Conservation (phyloP, 2,329 filamentous ascomycete species). For the Fusarium verticillioides region DNA sequence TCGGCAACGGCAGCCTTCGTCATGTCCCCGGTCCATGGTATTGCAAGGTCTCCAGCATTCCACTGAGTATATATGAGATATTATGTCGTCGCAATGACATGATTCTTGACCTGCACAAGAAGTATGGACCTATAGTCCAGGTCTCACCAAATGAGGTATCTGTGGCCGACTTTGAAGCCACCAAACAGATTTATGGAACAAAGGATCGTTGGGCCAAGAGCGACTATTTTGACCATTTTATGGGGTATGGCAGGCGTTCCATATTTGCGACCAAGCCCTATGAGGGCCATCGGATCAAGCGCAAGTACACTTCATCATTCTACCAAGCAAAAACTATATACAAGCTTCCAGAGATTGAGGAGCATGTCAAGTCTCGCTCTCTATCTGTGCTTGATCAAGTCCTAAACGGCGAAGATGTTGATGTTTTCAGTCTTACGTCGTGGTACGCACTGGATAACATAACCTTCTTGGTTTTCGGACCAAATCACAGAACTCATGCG, state of each 20-base stretch:
- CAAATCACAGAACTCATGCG: background rate
- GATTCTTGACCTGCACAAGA: background rate
- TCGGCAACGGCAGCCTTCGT: background rate
- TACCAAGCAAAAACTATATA: background rate
- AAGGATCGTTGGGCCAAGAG: background rate
- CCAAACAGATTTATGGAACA: background rate
- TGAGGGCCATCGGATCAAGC: background rate
- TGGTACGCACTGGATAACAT: background rate
- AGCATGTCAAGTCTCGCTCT: background rate
- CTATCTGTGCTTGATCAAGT: background rate
- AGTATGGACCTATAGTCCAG: background rate
- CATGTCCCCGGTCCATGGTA: background rate
- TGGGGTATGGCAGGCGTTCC: background rate
- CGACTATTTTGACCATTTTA: background rate
- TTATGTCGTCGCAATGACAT: background rate
- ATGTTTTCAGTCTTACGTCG: background rate
- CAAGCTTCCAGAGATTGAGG: background rate
- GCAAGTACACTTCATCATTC: background rate
- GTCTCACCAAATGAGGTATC: background rate
- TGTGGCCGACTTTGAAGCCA: background rate
- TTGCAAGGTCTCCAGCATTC: background rate
- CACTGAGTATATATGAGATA: background rate
- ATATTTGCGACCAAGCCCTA: background rate
- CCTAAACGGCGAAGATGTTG: background rate
- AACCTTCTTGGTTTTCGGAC: background rate